A percentile compares a stretch with the other conserved stretches of the same genome.
Conservation (phyloP, 2,329 filamentous ascomycete species). For the Drechslera avenae region DNA sequence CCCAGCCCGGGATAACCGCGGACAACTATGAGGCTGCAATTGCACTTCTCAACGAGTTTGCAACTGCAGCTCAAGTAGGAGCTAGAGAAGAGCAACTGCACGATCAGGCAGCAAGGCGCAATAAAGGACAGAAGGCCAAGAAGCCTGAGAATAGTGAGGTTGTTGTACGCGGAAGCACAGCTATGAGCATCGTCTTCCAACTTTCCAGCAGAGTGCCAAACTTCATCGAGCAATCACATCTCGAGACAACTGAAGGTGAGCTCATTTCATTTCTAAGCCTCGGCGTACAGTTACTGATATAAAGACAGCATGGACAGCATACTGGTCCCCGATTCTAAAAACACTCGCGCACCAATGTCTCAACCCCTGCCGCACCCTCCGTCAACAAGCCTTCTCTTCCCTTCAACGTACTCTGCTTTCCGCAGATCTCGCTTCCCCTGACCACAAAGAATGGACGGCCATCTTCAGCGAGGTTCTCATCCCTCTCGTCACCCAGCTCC, state of each 20-base stretch:
- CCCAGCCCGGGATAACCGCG: conserved; percentile 83
- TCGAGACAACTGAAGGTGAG: conserved; percentile 81
- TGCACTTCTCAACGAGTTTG: conserved; percentile 84
- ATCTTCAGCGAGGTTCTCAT: conserved; percentile 96
- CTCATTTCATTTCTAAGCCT: not conserved
- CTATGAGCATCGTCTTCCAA: conserved; percentile 79
- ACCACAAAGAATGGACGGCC: conserved; percentile 90
- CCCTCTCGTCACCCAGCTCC: conserved; percentile 80
- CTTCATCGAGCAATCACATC: conserved; percentile 89
- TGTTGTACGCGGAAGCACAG: conserved; percentile 77
- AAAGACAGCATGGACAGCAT: conserved; percentile 83
- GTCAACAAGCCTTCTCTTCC: conserved; percentile 83
- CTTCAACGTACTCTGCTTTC: conserved; percentile 86
- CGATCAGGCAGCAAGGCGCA: conserved; percentile 59
- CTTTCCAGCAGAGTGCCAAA: conserved; percentile 81
- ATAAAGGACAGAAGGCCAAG: conserved; percentile 57
- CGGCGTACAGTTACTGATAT: not conserved
- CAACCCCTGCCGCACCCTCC: conserved; percentile 91
- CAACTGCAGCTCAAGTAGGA: conserved; percentile 77
- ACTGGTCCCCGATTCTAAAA: conserved; percentile 95
- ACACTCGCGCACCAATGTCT: conserved; percentile 88
- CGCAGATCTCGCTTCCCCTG: conserved; percentile 78
- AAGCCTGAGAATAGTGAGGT: conserved; percentile 70
- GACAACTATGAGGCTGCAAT: conserved; percentile 95
- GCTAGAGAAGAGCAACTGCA: conserved; percentile 71